Percentiles rank a stretch among this genome's conserved stretches.
phyloP scores from a whole-genome alignment of 176 grass and related monocot genomes.

The Zoysia pacifica region DNA sequence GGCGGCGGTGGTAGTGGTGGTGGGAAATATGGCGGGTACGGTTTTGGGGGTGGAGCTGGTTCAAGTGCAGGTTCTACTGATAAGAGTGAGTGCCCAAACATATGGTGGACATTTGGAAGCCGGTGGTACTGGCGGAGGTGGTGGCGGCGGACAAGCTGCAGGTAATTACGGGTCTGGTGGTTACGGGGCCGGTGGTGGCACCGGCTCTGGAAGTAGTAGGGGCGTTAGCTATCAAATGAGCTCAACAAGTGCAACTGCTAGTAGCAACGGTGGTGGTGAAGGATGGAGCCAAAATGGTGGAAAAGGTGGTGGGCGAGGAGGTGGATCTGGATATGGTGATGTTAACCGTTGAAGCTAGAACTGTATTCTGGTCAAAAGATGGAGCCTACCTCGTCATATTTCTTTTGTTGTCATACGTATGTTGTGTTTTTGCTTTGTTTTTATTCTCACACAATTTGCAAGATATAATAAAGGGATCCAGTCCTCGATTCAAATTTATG shows the following conservation, averaged over 20 bases:
- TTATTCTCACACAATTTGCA: too few species aligned
- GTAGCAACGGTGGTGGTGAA: slow-evolving; percentile 1
- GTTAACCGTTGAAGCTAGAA: neutral
- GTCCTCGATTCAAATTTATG: too few species aligned
- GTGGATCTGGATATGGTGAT: neutral
- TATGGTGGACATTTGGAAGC: too few species aligned
- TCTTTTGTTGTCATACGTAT: too few species aligned
- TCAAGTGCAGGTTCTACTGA: too few species aligned
- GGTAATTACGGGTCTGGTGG: neutral
- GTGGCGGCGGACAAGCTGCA: neutral
- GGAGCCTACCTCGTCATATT: neutral
- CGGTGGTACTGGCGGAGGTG: neutral
- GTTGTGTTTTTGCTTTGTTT: too few species aligned
- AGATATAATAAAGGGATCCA: too few species aligned
- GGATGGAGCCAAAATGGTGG: neutral
- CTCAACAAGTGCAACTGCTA: neutral
- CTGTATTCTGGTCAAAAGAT: neutral
- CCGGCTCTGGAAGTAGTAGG: neutral
- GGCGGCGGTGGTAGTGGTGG: too few species aligned
- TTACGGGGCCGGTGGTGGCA: neutral
- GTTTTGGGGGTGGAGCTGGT: too few species aligned
- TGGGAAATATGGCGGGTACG: too few species aligned
- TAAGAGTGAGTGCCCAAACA: too few species aligned
- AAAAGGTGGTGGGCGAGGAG: neutral
- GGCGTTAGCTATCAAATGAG: neutral